Base-by-base conservation (phyloP, 331 rosid species). In the Acacia pycnantha region DNA sequence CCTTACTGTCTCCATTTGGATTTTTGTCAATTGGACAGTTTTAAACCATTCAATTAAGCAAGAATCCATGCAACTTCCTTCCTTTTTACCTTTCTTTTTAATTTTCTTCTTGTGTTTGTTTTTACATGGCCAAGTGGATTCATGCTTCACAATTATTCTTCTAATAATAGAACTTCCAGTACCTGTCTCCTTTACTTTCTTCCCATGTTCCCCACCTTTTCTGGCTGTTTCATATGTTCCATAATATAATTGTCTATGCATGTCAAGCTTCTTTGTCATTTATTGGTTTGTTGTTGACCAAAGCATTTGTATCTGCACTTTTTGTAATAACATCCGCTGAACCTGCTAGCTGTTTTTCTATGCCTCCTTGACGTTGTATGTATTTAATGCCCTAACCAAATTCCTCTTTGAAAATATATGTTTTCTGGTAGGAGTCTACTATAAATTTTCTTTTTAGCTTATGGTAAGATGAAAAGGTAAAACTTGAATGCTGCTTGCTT, bases 41-140 rank as follows among this genome's bases (percentile, higher is more conserved):
- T 79, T 82, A 69, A 80, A 79, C 81, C 88, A 76, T 79, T 87
- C 88, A 76, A 86, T 86, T 58, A 65, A 0, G 71, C 74, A 71
- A 64, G 50, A 83, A 64, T 70, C 75, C 54, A 14, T 19, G 69
- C 74, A 71, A 81, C 77, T 47, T 76, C 51, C 81, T 73, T 77
- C 73, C 18, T 62, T 76, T 18, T 77, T 16, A 15, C 4, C 21
- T 15, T 37, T 37, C 37, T 79, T 70, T n/a, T 44, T 8, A 37
- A 18, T 69, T 41, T 75, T 80, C 27, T 59, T 47, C 31, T 43
- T 59, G 29, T 41, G 15, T 47, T 82, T 61, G 70, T 68, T 69
- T 84, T 75, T 76, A 70, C 65, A 64, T 46, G 76, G 78, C 48
- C 54, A 12, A 56, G 70, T 77, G 71, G 71, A 35, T 27, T 80